Percentiles rank a stretch among this genome's conserved stretches.
phyloP scores from a whole-genome alignment of 225 moss, liverwort and hornwort species.

The Climacium dendroides region DNA sequence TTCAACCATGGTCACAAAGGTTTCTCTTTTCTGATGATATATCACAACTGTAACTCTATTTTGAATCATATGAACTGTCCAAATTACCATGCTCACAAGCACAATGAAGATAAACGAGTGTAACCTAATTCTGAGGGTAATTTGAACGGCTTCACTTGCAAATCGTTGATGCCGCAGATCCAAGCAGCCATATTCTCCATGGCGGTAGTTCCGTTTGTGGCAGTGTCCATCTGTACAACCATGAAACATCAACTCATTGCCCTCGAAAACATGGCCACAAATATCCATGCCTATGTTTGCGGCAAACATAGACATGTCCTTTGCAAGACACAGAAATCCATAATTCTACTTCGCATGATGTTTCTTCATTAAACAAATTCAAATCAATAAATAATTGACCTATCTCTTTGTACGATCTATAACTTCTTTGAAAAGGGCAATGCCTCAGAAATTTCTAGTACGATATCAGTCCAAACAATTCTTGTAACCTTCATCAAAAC shows the following conservation, averaged over 20 bases:
- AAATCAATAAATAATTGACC: background rate
- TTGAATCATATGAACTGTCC: background rate
- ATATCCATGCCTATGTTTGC: background rate
- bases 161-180: slow-evolving; percentile 36
- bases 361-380: background rate
- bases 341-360: background rate
- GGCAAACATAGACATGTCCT: background rate
- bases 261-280: background rate
- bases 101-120: background rate
- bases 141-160: slow-evolving; percentile 57
- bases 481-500: background rate
- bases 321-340: background rate
- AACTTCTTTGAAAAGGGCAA: background rate
- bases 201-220: background rate
- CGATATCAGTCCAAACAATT: background rate
- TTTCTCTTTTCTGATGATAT: background rate
- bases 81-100: background rate
- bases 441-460: background rate
- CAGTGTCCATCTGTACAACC: background rate
- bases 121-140: slow-evolving; percentile 48
- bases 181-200: slow-evolving; percentile 64
- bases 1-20: background rate
- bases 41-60: background rate
- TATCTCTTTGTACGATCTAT: background rate
- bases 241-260: background rate